Percentiles rank a stretch among this genome's conserved stretches.
phyloP scores from a whole-genome alignment of 2,329 filamentous ascomycete genomes.

The Orbilia oligospora region DNA sequence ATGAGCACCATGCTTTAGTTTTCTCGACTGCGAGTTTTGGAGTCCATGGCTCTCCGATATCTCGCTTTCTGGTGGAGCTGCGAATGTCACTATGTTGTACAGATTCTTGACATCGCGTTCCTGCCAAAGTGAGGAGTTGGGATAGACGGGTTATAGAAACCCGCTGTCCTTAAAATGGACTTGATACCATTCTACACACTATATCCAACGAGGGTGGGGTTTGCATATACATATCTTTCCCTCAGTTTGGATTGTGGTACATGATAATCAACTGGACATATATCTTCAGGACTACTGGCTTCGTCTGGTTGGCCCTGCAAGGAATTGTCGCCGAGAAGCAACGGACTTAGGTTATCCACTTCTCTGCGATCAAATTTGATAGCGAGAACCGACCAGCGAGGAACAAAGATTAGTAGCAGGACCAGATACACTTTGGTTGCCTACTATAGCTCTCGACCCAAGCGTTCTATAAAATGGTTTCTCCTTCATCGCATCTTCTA shows the following conservation, averaged over 20 bases:
- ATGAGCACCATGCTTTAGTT: neutral
- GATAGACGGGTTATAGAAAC: neutral
- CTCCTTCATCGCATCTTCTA: slow-evolving; percentile 61
- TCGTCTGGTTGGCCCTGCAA: neutral
- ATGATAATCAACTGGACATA: slow-evolving; percentile 18
- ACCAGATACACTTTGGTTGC: neutral
- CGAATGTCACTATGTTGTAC: neutral
- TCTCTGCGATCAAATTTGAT: slow-evolving; percentile 58
- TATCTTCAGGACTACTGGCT: slow-evolving; percentile 16
- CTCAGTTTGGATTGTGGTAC: neutral
- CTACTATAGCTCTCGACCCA: neutral
- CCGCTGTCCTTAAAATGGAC: slow-evolving; percentile 46
- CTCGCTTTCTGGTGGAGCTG: slow-evolving; percentile 10
- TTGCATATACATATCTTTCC: neutral
- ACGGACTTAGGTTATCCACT: neutral
- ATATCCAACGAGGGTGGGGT: neutral
- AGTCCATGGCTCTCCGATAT: slow-evolving; percentile 19
- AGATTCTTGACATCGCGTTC: neutral
- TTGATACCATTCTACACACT: slow-evolving; percentile 20
- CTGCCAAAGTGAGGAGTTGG: slow-evolving; percentile 25
- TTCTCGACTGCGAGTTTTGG: slow-evolving; percentile 6
- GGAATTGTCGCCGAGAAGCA: slow-evolving; percentile 45
- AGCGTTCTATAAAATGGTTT: slow-evolving; percentile 36
- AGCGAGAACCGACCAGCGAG: slow-evolving; percentile 24
- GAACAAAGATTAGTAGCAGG: neutral